Base-by-base conservation (phyloP, 139 green algal genomes). In the Astrephomene gubernaculifera region DNA sequence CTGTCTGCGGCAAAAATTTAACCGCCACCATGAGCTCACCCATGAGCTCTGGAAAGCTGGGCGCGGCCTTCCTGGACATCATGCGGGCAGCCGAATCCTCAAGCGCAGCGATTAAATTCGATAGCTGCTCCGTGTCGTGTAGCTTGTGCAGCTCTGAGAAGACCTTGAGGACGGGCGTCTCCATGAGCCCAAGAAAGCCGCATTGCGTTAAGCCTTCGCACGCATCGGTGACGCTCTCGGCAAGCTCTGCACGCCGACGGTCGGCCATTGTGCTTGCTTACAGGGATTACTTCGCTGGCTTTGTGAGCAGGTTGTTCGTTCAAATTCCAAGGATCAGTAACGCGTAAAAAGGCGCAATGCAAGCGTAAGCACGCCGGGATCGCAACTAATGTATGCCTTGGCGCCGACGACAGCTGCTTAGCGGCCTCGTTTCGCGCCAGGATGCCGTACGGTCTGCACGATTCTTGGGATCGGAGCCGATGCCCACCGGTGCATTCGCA, bases 181-280 rank as follows among this genome's bases (percentile, higher is more conserved):
- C 78, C 43, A 84, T 52, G 17, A 84, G 44, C 5, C 78, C 78
- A 19, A 52, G 14, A 21, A 84, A 84, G 31, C 78, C 63, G 5
- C 43, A 64, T 2, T 74, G 61, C 0, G 33, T 7, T 1, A 84
- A 31, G 1, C 43, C 78, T 35, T 84, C 78, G 44, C 43, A 64
- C 0, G 44, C 44, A 36, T 84, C 78, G 0, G 67, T 25, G 2
- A 84, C 78, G 10, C 17, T 39, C 31, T 10, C 78, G 1, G 31
- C 63, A 0, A 84, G 78, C 63, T 84, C 78, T 19, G 78, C 78
- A 8, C 78, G 61, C 63, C 38, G 49, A 1, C 39, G 22, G 25
- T 84, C 78, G 22, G 78, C 78, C 78, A 84, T 83, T 1, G 21
- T 79, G n/a, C n/a, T n/a, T n/a, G n/a, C n/a, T n/a, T n/a, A n/a